A percentile compares a stretch with the other conserved stretches of the same genome.
Conservation (phyloP, 768 basidiomycete species). For the Mycena maculata region DNA sequence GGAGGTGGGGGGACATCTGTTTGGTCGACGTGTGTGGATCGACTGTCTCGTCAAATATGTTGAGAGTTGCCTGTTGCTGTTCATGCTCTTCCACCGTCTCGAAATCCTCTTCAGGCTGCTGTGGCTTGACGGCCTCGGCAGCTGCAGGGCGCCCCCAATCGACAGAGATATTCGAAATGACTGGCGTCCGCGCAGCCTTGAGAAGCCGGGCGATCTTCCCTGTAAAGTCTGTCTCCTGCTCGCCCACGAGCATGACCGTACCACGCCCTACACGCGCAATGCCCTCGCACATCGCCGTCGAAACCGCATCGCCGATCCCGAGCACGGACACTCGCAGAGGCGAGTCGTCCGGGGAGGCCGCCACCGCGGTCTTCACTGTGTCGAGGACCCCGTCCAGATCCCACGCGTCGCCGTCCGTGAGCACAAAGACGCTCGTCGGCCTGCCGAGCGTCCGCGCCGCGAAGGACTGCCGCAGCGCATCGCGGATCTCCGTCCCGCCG, state of each 20-base stretch:
- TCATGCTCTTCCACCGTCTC: slow-evolving; percentile 13
- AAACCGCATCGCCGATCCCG: slow-evolving; percentile 55
- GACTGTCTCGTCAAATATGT: slow-evolving; percentile 28
- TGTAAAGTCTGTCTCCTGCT: slow-evolving; percentile 46
- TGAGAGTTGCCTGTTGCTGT: slow-evolving; percentile 1
- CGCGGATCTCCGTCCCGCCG: slow-evolving; percentile 54
- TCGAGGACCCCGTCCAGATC: slow-evolving; percentile 22
- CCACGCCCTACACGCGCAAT: slow-evolving; percentile 58
- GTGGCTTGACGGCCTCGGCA: neutral
- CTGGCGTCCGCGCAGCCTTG: slow-evolving; percentile 51
- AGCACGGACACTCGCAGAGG: slow-evolving; percentile 56
- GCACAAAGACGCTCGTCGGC: slow-evolving; percentile 54
- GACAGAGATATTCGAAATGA: slow-evolving; percentile 48
- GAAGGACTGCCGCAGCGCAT: slow-evolving; percentile 48
- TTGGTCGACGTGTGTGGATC: slow-evolving; percentile 22
- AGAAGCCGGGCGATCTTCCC: slow-evolving; percentile 54
- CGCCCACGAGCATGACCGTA: slow-evolving; percentile 48
- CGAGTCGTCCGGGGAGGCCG: slow-evolving; percentile 32
- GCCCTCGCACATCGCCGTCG: slow-evolving; percentile 51
- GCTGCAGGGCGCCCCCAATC: slow-evolving; percentile 48
- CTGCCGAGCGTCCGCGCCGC: slow-evolving; percentile 39
- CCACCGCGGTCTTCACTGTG: slow-evolving; percentile 37
- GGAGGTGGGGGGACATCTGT: slow-evolving; percentile 13
- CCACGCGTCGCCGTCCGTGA: slow-evolving; percentile 56
- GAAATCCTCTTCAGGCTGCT: slow-evolving; percentile 16